Base-by-base conservation (phyloP, 345 rosid genomes). In the Barbarea vulgaris region DNA sequence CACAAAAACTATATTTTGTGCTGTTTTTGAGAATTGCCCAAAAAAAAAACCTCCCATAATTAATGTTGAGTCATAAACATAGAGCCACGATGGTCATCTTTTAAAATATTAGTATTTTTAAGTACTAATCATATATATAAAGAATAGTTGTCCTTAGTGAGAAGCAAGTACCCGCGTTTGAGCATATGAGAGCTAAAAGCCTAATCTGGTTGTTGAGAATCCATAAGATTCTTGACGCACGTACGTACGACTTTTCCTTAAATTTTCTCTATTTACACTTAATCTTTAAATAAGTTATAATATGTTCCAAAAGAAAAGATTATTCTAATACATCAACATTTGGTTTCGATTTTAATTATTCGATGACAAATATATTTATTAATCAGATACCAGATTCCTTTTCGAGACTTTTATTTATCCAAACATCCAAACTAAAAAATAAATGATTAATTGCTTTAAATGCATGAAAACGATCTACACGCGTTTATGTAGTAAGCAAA, bases 121-220 rank as follows among this genome's bases (percentile, higher is more conserved):
- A 36, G 13, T 36, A 37, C 14, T 36, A 36, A 37, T 37, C 25
- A 53, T 25, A 11, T 24, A 1, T 52, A 9, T 22, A 14, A 54
- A 14, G 19, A 25, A 28, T 14, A 27, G 60, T 55, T 55, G 19
- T 55, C 5, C 10, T 55, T 27, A 28, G n/a, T 28, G 39, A 9
- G 61, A 55, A 30, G 37, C 61, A 70, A 70, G 65, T 46, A 46
- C 48, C 72, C 75, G 75, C 57, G 75, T 71, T 22, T 33, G 21
- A 1, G 46, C 28, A 31, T 55, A 57, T 57, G 66, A 15, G 33
- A 59, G 48, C 54, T 8, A 30, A 58, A 31, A 47, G 27, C 75
- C 36, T 25, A 14, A 70, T 60, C 25, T 71, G 67, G 75, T 59
- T 59, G 67, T 59, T 59, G 36, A 47, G 75, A 47, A 48, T 47